Evolutionary conservation across 2,329 filamentous ascomycete species (phyloP).

Genomic region (Xylaria sp.): DNA sequence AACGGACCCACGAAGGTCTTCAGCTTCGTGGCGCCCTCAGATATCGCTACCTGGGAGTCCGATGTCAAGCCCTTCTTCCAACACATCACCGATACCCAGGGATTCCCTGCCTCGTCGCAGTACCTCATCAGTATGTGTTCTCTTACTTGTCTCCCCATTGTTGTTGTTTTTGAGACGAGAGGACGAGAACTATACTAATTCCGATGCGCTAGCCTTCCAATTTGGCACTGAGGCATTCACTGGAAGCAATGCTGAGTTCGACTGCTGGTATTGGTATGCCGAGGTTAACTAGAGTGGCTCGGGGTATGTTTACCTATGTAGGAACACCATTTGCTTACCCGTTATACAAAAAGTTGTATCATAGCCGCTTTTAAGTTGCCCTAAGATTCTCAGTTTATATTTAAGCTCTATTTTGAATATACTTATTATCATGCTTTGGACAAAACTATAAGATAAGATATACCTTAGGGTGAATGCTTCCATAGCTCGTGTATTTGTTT

Average conservation of each 20-base stretch:
- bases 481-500: no score
- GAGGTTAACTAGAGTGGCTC: constrained; percentile 26
- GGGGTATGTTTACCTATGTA: background rate
- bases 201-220: constrained; percentile 26
- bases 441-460: no score
- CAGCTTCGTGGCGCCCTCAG: constrained; percentile 35
- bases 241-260: constrained; percentile 30
- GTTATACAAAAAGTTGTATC: background rate
- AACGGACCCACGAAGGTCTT: constrained; percentile 38
- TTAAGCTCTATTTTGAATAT: no score
- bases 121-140: constrained; percentile 35
- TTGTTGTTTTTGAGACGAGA: background rate
- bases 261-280: constrained; percentile 35
- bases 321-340: background rate
- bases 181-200: constrained; percentile 10
- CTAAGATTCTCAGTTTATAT: background rate
- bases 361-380: background rate
- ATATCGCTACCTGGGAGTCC: constrained; percentile 30
- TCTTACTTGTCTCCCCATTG: background rate
- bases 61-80: constrained; percentile 34
- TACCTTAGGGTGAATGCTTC: no score
- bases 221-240: constrained; percentile 37
- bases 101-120: constrained; percentile 34
- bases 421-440: no score
- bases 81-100: constrained; percentile 31